A percentile compares a stretch with the other conserved stretches of the same genome.
Conservation (phyloP, 2,329 filamentous ascomycete genomes). For the Talaromyces sp. region DNA sequence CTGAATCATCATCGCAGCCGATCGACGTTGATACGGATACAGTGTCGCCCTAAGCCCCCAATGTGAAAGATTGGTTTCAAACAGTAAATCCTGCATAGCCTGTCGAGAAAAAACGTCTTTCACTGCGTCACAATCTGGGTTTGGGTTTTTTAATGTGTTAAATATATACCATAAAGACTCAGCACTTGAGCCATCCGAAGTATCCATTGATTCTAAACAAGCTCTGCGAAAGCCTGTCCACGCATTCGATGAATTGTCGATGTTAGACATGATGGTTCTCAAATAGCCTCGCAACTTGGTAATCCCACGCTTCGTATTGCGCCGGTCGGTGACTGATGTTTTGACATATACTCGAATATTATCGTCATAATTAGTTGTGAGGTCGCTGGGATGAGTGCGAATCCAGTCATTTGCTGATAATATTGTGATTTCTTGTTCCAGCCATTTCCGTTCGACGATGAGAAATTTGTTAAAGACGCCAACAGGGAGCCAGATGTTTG, state of each 20-base stretch:
- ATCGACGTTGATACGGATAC: slow-evolving; percentile 78
- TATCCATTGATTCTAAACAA: slow-evolving; percentile 1
- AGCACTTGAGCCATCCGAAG: slow-evolving; percentile 33
- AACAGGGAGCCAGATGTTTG: slow-evolving; percentile 2
- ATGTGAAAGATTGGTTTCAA: slow-evolving; percentile 24
- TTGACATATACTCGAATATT: slow-evolving; percentile 41
- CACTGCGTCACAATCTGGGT: slow-evolving; percentile 34
- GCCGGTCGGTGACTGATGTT: slow-evolving; percentile 43
- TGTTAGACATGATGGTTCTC: slow-evolving; percentile 41
- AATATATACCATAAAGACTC: slow-evolving; percentile 56
- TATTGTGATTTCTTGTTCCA: slow-evolving; percentile 24
- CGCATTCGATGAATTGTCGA: slow-evolving; percentile 42
- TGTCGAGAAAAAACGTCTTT: slow-evolving; percentile 34
- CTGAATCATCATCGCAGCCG: slow-evolving; percentile 81
- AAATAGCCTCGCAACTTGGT: slow-evolving; percentile 38
- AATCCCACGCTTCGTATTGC: slow-evolving; percentile 37
- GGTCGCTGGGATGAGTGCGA: slow-evolving; percentile 23
- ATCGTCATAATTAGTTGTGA: slow-evolving; percentile 15
- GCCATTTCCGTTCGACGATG: slow-evolving; percentile 10
- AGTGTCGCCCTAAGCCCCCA: slow-evolving; percentile 59
- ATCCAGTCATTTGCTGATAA: slow-evolving; percentile 43
- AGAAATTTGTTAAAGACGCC: slow-evolving; percentile 4
- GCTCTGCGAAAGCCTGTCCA: slow-evolving; percentile 39
- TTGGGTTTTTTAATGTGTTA: slow-evolving; percentile 50
- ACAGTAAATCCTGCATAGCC: slow-evolving; percentile 43